Evolutionary conservation across 768 basidiomycete species (phyloP).

Genomic region (Sutorius australiensis): DNA sequence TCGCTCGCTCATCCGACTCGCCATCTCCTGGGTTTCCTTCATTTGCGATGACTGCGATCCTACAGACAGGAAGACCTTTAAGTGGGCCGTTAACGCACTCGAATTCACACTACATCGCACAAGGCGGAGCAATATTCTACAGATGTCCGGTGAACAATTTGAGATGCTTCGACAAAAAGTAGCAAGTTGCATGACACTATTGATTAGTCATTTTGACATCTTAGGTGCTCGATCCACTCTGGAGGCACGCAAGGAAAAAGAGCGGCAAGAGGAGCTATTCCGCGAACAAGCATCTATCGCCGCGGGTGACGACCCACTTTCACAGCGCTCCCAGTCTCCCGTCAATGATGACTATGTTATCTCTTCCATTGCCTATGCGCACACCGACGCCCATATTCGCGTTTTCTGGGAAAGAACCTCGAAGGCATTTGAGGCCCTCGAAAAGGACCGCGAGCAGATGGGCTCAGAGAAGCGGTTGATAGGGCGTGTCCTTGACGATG

Average conservation of each 20-base stretch:
- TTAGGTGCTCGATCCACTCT: conserved; percentile 86
- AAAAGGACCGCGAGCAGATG: conserved; percentile 55
- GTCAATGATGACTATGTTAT: conserved; percentile 35
- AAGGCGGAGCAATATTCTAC: conserved; percentile 81
- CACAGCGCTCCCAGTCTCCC: conserved; percentile 38
- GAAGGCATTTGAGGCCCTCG: conserved; percentile 58
- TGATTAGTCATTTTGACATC: conserved; percentile 97
- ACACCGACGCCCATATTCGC: conserved; percentile 62
- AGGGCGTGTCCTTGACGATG: conserved; percentile 91
- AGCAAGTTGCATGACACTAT: conserved; percentile 92
- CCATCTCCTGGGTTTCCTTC: conserved; percentile 97
- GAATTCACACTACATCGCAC: conserved; percentile 90
- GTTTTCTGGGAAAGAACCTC: conserved; percentile 73
- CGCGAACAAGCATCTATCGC: conserved; percentile 51
- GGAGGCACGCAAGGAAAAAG: conserved; percentile 88
- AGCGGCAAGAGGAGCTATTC: conserved; percentile 65
- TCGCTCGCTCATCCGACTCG: conserved; percentile 78
- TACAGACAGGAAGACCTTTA: conserved; percentile 91
- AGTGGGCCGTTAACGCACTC: conserved; percentile 95
- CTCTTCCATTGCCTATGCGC: conserved; percentile 35
- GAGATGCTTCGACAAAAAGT: conserved; percentile 87
- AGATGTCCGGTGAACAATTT: conserved; percentile 86
- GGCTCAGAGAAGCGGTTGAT: conserved; percentile 70
- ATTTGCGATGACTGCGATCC: conserved; percentile 98
- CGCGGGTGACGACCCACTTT: conserved; percentile 46